Evolutionary conservation across 106 monocot species (phyloP).

Genomic region (Platanthera guangdongensis): DNA sequence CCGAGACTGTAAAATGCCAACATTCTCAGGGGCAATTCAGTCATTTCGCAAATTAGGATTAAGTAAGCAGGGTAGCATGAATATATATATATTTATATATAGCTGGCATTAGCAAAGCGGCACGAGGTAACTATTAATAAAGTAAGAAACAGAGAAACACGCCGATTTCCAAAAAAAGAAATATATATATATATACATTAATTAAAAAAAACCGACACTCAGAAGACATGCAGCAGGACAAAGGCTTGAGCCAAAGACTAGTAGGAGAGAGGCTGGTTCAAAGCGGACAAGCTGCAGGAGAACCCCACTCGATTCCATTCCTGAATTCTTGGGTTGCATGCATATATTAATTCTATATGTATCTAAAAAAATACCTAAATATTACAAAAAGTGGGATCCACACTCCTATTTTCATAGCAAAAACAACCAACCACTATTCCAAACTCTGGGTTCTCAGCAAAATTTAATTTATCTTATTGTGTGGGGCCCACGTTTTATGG

Average conservation of each 20-base stretch:
- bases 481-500: no score
- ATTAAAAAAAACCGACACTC: not conserved
- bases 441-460: no score
- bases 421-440: no score
- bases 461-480: no score
- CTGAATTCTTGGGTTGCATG: not conserved
- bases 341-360: no score
- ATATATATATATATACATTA: no score
- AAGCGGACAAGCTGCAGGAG: not conserved
- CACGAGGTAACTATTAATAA: not conserved
- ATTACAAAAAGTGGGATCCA: no score
- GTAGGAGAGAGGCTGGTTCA: not conserved
- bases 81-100: not conserved
- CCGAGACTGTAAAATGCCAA: not conserved
- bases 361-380: no score
- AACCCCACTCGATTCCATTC: conserved; percentile 4
- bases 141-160: not conserved
- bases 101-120: not conserved
- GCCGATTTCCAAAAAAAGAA: not conserved
- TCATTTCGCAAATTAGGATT: not conserved
- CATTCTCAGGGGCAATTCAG: not conserved
- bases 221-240: not conserved
- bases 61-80: not conserved
- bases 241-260: conserved; percentile 2
- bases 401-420: no score